Evolutionary conservation across 768 basidiomycete species (phyloP).

Genomic region (Tricholoma saponaceum): DNA sequence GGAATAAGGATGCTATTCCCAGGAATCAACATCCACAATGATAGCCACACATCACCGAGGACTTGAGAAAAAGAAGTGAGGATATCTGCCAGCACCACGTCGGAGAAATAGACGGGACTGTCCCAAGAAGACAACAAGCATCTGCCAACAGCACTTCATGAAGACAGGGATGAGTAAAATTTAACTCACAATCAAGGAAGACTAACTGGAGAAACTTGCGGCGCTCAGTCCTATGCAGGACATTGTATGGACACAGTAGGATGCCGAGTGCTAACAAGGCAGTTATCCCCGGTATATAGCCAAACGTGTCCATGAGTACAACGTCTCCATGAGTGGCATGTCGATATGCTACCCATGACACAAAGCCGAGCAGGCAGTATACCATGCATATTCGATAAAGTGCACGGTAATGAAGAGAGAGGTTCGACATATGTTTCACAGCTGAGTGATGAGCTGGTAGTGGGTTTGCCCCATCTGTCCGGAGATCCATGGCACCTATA

Average conservation of each 20-base stretch:
- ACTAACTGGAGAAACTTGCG: conserved; percentile 77
- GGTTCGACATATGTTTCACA: conserved; percentile 29
- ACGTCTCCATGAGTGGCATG: conserved; percentile 53
- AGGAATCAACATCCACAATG: conserved; percentile 79
- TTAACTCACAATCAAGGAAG: conserved; percentile 3
- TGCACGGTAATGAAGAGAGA: conserved; percentile 47
- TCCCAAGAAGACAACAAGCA: conserved; percentile 65
- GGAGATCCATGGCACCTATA: conserved; percentile 64
- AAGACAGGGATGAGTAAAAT: conserved; percentile 2
- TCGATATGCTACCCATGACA: conserved; percentile 69
- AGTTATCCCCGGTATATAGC: conserved; percentile 71
- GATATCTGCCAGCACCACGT: conserved; percentile 92
- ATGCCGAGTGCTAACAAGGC: conserved; percentile 51
- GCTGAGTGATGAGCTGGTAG: conserved; percentile 23
- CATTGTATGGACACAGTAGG: conserved; percentile 64
- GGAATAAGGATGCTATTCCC: conserved; percentile 70
- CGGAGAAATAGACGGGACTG: conserved; percentile 76
- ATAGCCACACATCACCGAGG: conserved; percentile 90
- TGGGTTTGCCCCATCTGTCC: conserved; percentile 27
- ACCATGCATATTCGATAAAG: conserved; percentile 64
- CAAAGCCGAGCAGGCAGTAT: conserved; percentile 58
- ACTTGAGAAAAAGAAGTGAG: conserved; percentile 97
- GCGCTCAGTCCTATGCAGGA: conserved; percentile 67
- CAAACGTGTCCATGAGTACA: conserved; percentile 65
- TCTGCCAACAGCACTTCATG: conserved; percentile 61